These are phyloP conservation scores for Ogataea methanolica DNA, from an alignment of 805 yeast species.

Conservation along the genomic window DNA sequence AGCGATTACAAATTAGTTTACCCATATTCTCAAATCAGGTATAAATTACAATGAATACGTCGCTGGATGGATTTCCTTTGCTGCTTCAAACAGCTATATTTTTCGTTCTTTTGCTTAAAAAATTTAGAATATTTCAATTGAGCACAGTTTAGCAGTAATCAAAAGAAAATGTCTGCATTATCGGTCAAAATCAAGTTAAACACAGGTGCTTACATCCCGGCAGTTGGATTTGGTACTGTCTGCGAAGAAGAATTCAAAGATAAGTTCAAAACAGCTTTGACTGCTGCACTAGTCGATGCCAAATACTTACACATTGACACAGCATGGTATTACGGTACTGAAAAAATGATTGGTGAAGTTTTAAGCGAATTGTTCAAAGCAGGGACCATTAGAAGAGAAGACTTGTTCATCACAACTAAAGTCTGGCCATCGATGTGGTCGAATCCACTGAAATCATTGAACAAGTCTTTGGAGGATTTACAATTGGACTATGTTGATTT, in stretches of 20 bases:
- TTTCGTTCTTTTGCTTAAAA: too few species aligned
- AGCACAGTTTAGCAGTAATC: too few species aligned
- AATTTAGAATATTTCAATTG: too few species aligned
- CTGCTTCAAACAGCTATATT: too few species aligned
- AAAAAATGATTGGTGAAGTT: constrained; percentile 39
- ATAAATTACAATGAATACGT: too few species aligned
- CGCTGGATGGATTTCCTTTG: too few species aligned
- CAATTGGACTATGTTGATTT: constrained; percentile 44
- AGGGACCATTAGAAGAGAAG: constrained; percentile 44
- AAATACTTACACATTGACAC: constrained; percentile 49
- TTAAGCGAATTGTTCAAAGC: constrained; percentile 43
- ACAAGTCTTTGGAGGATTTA: constrained; percentile 36
- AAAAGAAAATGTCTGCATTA: constrained; percentile 12
- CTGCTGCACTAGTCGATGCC: constrained; percentile 31
- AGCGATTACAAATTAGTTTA: too few species aligned
- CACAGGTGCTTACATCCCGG: constrained; percentile 62
- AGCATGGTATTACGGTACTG: constrained; percentile 47
- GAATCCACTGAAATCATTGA: constrained; percentile 37
- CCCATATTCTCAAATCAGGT: too few species aligned
- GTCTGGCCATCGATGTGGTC: constrained; percentile 49
- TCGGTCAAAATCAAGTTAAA: constrained; percentile 39
- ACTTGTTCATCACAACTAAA: constrained; percentile 69
- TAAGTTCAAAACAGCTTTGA: constrained; percentile 17
- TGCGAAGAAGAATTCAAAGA: constrained; percentile 8
- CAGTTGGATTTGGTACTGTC: constrained; percentile 68